Evolutionary conservation across 2,329 filamentous ascomycete genomes (phyloP), one percentile per base, ranked within the genome.

Genomic region (Hypomyces rosellus): DNA sequence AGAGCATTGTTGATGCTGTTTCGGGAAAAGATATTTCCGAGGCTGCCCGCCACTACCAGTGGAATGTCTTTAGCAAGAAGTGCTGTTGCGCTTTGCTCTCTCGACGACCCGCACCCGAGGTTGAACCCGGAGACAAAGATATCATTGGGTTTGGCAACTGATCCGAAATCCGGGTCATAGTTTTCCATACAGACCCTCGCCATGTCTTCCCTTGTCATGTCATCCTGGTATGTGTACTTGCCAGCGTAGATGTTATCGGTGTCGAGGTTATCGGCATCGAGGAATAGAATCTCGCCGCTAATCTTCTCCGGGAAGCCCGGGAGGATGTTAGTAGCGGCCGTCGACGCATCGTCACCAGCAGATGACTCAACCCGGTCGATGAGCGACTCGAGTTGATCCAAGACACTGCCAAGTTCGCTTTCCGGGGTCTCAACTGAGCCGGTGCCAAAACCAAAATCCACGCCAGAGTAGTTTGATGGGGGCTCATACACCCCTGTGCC

Each of bases 241-340:
- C 88, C 89, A 0, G 90, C 87, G 67, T 97, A 97, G 65, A 97
- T 96, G 48, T 80, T 85, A 63, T 97, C 92, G 0, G 92, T 97
- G 70, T 93, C 88, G 65, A 96, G 82, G 69, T 95, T 95, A 57
- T 78, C 74, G 1, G 80, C 82, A 61, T 96, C 88, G 63, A 82
- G 88, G 69, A 93, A 96, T 43, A 95, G 76, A 52, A 97, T 95
- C 67, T 96, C 89, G 18, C 92, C 92, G 8, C 77, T 74, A 13
- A 97, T 82, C 55, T 82, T 84, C 59, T 90, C 86, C 0, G 91
- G 90, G 65, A 97, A 96, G 34, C 90, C 90, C 1, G 89, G 87
- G 2, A 92, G 79, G 48, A 96, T 81, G 16, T 91, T 37, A 8
- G 48, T 51, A 11, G 5, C 45, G 8, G 25, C 66, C 65, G 43